Evolutionary conservation across 352 stramenopile species (phyloP).

Genomic region (Phytophthora cajani): DNA sequence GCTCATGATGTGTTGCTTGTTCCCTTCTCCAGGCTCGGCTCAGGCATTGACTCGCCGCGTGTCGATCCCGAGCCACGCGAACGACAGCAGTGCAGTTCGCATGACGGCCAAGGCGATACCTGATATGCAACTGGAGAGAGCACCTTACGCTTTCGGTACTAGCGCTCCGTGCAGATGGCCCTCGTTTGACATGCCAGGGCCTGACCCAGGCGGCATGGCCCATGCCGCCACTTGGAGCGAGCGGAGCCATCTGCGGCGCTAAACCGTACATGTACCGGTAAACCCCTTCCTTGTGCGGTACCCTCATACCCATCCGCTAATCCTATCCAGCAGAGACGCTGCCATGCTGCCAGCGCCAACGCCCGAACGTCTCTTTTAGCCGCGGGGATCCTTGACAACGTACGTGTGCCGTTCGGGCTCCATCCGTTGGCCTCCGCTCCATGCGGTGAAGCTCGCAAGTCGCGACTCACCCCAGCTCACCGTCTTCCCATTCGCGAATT

Average conservation of each 20-base stretch:
- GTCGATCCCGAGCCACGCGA: background rate
- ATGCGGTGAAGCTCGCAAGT: background rate
- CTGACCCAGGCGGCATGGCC: no score
- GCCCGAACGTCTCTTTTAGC: slow-evolving; percentile 29
- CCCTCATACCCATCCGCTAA: slow-evolving; percentile 18
- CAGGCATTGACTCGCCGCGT: slow-evolving; percentile 1
- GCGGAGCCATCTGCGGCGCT: slow-evolving; percentile 11
- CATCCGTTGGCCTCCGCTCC: slow-evolving; percentile 20
- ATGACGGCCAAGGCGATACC: background rate
- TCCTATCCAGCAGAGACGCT: slow-evolving; percentile 30
- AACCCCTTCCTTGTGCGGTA: slow-evolving; percentile 28
- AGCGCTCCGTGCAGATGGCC: background rate
- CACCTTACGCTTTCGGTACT: background rate
- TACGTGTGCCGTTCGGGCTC: background rate
- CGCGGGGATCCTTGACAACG: slow-evolving; percentile 7
- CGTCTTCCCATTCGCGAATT: slow-evolving; percentile 25
- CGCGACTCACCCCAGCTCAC: background rate
- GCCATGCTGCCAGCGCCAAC: slow-evolving; percentile 1
- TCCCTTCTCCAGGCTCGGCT: slow-evolving; percentile 6
- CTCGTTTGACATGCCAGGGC: no score
- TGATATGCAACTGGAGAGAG: background rate
- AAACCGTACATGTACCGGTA: no score
- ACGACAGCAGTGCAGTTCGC: background rate
- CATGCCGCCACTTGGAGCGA: background rate
- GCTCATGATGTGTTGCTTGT: background rate